Conservation (phyloP, 2,329 filamentous ascomycete species). For the Hypomyces perniciosus region DNA sequence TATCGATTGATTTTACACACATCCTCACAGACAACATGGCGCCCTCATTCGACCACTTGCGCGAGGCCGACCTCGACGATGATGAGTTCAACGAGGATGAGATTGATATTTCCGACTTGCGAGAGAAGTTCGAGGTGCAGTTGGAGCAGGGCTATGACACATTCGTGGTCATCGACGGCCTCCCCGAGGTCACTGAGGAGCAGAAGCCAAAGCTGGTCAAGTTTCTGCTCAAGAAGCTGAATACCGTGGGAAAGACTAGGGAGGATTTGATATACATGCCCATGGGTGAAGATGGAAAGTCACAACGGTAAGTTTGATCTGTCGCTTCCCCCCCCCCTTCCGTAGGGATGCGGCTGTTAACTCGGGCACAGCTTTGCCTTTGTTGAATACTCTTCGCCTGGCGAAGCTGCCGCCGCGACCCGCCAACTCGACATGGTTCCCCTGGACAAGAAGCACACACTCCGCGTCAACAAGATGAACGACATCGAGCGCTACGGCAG, state of each 20-base stretch:
- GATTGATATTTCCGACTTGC: conserved; percentile 90
- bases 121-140: conserved; percentile 91
- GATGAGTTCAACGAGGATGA: conserved; percentile 88
- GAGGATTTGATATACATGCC: conserved; percentile 94
- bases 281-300: conserved; percentile 77
- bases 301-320: conserved; percentile 62
- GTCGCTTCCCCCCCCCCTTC: too few species aligned
- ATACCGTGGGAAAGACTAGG: conserved; percentile 72
- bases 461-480: conserved; percentile 95
- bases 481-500: conserved; percentile 95
- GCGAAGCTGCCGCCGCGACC: conserved; percentile 82
- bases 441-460: conserved; percentile 93
- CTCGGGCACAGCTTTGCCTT: conserved; percentile 73
- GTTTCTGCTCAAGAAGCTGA: conserved; percentile 91
- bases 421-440: conserved; percentile 80
- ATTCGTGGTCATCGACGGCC: conserved; percentile 92
- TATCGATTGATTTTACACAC: conserved; percentile 6
- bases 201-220: conserved; percentile 93
- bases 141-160: conserved; percentile 93
- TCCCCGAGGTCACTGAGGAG: conserved; percentile 82
- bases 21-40: conserved; percentile 64
- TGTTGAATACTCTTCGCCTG: conserved; percentile 88
- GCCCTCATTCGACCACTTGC: conserved; percentile 79
- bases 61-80: conserved; percentile 80
- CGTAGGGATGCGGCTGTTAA: not conserved